Percentiles rank a stretch among this genome's conserved stretches.
These are phyloP conservation scores for Pholiota conissans DNA, from an alignment of 768 basidiomycete genomes.

Conservation along the genomic window DNA sequence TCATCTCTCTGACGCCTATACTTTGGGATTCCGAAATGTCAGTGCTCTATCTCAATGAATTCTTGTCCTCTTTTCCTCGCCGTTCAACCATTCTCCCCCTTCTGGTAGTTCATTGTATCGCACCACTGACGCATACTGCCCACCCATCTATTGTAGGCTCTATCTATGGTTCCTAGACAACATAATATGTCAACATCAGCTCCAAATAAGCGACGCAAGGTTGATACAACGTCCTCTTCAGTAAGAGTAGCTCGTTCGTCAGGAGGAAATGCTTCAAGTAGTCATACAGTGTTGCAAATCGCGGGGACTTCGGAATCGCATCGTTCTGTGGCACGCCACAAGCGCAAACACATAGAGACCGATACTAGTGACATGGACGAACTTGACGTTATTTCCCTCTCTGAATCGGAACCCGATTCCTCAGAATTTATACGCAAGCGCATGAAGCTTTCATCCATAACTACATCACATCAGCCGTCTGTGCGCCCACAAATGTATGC, in stretches of 20 bases:
- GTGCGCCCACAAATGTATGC: not conserved
- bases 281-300: not conserved
- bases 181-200: not conserved
- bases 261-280: not conserved
- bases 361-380: not conserved
- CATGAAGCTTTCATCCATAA: not conserved
- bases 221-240: not conserved
- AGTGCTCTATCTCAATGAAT: no score
- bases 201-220: not conserved
- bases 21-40: no score
- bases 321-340: not conserved
- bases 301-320: not conserved
- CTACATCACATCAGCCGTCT: not conserved
- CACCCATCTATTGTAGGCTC: not conserved
- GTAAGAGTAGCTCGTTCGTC: not conserved
- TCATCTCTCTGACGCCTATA: no score
- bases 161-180: not conserved
- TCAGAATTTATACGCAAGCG: not conserved
- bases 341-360: not conserved
- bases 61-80: no score
- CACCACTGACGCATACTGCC: not conserved
- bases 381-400: not conserved
- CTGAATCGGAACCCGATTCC: not conserved
- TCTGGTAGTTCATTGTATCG: not conserved
- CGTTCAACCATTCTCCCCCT: not conserved